Percentiles rank a stretch among this genome's conserved stretches.
Conservation (phyloP, 23 red algal species). For the Gracilaria gracilis region DNA sequence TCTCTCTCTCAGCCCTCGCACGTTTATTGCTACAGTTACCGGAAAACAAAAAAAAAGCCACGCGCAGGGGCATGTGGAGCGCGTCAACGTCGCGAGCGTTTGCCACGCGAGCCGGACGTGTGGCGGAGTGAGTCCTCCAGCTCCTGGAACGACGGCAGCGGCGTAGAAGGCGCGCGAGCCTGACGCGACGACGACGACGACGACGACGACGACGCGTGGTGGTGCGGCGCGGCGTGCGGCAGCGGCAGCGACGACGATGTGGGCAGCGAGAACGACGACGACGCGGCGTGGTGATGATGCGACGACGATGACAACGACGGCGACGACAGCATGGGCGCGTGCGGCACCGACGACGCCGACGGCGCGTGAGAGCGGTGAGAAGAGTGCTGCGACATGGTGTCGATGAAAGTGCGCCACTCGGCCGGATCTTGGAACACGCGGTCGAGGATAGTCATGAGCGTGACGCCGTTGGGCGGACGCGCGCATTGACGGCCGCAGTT, state of each 20-base stretch:
- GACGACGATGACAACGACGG: neutral
- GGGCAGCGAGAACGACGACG: too few relatives aligned
- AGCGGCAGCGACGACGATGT: neutral
- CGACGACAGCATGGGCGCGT: neutral
- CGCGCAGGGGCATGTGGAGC: too few relatives aligned
- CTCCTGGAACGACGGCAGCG: conserved; percentile 63
- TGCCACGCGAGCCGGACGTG: neutral
- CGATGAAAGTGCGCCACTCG: conserved; percentile 13
- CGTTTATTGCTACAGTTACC: too few relatives aligned
- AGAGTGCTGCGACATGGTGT: neutral
- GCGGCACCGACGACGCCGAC: neutral
- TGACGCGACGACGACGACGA: conserved; percentile 20
- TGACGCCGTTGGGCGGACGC: conserved; percentile 39
- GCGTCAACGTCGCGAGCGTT: conserved; percentile 2
- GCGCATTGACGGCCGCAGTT: conserved; percentile 50
- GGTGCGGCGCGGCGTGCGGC: neutral
- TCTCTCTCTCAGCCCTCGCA: too few relatives aligned
- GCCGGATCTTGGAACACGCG: conserved; percentile 25
- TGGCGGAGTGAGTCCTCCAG: conserved; percentile 55
- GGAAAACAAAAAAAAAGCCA: too few relatives aligned
- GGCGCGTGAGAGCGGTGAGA: neutral
- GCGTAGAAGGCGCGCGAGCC: neutral
- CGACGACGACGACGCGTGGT: too few relatives aligned
- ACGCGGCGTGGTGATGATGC: neutral
- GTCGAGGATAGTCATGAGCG: conserved; percentile 61